Conservation (phyloP, 106 monocot species). For the Acorus calamus region DNA sequence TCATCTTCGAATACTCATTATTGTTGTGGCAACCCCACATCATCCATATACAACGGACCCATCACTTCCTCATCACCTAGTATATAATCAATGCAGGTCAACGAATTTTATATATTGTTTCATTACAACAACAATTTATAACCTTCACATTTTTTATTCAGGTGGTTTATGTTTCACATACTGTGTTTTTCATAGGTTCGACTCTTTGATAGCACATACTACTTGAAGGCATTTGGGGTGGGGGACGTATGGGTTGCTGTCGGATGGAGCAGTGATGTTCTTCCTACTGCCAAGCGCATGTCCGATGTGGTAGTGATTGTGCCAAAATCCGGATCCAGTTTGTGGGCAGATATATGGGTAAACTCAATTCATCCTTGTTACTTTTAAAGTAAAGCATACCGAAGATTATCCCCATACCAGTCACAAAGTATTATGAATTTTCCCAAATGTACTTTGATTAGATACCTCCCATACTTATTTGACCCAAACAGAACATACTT, state of each 20-base stretch:
- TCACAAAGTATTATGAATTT: no score
- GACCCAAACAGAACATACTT: not conserved
- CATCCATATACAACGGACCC: no score
- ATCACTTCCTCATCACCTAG: no score
- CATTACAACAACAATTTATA: no score
- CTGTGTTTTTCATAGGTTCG: constrained; percentile 36
- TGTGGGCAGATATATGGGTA: constrained; percentile 98
- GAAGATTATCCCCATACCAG: no score
- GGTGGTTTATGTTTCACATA: not conserved
- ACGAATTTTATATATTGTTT: no score
- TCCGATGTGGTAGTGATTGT: constrained; percentile 78
- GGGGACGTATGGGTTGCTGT: constrained; percentile 98
- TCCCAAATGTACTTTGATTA: not conserved
- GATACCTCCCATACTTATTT: not conserved
- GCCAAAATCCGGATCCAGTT: constrained; percentile 81
- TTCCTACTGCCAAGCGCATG: constrained; percentile 79
- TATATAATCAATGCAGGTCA: no score
- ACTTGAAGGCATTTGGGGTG: constrained; percentile 69
- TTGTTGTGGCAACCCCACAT: no score
- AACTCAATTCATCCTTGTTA: not conserved
- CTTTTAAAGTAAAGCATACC: not conserved
- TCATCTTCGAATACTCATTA: no score
- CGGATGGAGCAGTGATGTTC: constrained; percentile 89
- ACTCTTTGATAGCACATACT: constrained; percentile 69
- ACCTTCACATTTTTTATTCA: no score